Evolutionary conservation across 805 yeast genomes (phyloP).

Genomic region (Suhomyces canberraensis): DNA sequence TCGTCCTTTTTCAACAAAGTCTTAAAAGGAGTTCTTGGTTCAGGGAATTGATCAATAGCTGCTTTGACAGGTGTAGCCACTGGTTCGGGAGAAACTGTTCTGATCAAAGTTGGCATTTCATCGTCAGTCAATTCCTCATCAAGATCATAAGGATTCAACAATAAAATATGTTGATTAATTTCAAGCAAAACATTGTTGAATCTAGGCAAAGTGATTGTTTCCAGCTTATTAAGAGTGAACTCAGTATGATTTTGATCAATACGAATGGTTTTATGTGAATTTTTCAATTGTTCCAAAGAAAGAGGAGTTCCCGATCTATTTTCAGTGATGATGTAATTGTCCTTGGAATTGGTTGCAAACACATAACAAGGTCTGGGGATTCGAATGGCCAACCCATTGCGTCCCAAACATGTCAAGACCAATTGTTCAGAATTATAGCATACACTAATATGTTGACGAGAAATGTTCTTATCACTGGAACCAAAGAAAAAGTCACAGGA

Average conservation of each 20-base stretch:
- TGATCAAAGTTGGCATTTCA: constrained; percentile 21
- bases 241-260: constrained; percentile 46
- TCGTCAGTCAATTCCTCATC: constrained; percentile 48
- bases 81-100: neutral
- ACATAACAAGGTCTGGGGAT: constrained; percentile 52
- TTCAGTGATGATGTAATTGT: constrained; percentile 20
- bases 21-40: constrained; percentile 7
- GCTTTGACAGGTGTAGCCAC: constrained; percentile 7
- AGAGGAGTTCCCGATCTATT: constrained; percentile 22
- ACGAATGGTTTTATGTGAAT: constrained; percentile 34
- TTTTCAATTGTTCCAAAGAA: constrained; percentile 10
- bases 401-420: constrained; percentile 68
- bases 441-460: constrained; percentile 62
- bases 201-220: constrained; percentile 62
- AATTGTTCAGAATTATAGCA: constrained; percentile 45
- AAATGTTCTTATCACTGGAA: constrained; percentile 52
- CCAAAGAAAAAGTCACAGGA: constrained; percentile 51
- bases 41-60: constrained; percentile 2
- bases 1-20: neutral
- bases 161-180: constrained; percentile 61
- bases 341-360: constrained; percentile 17
- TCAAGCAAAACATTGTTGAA: constrained; percentile 62
- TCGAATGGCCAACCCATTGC: constrained; percentile 71
- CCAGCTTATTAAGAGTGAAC: constrained; percentile 57
- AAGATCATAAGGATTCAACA: constrained; percentile 47